Percentiles rank a stretch among this genome's conserved stretches.
Conservation (phyloP, 2,329 filamentous ascomycete species). For the Apiospora marii region DNA sequence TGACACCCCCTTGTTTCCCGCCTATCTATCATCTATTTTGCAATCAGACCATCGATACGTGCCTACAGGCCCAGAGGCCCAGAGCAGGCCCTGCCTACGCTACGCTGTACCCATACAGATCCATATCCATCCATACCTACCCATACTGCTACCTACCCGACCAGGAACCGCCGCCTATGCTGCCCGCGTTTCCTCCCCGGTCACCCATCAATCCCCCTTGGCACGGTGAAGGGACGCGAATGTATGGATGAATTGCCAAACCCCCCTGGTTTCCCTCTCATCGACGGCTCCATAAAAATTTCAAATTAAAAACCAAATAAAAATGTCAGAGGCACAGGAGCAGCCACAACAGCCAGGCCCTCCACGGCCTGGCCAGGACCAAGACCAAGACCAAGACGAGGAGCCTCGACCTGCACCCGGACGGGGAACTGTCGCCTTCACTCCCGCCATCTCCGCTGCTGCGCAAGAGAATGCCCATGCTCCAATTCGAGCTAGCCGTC, state of each 20-base stretch:
- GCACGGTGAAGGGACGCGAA: constrained; percentile 17
- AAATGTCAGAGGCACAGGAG: constrained; percentile 22
- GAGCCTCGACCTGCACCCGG: constrained; percentile 20
- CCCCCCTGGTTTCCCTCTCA: constrained; percentile 20
- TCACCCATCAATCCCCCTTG: constrained; percentile 17
- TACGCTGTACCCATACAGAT: constrained; percentile 16
- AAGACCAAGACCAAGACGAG: neutral
- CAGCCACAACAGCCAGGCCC: constrained; percentile 16
- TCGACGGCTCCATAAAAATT: constrained; percentile 17
- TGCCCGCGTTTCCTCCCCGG: constrained; percentile 20
- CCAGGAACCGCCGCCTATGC: constrained; percentile 21
- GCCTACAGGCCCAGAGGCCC: neutral
- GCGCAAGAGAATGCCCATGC: constrained; percentile 13
- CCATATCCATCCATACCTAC: constrained; percentile 19
- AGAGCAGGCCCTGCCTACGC: neutral
- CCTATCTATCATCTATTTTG: constrained; percentile 16
- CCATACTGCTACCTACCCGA: constrained; percentile 16
- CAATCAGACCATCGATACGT: constrained; percentile 20
- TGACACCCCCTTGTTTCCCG: constrained; percentile 19
- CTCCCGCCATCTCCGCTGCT: constrained; percentile 21
- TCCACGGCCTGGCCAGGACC: constrained; percentile 11
- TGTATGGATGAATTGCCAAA: constrained; percentile 13
- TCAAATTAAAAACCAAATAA: constrained; percentile 21
- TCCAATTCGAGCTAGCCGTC: constrained; percentile 18
- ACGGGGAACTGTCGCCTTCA: constrained; percentile 20